Evolutionary conservation across 352 stramenopile genomes (phyloP).

Genomic region (Phytophthora tubulina): DNA sequence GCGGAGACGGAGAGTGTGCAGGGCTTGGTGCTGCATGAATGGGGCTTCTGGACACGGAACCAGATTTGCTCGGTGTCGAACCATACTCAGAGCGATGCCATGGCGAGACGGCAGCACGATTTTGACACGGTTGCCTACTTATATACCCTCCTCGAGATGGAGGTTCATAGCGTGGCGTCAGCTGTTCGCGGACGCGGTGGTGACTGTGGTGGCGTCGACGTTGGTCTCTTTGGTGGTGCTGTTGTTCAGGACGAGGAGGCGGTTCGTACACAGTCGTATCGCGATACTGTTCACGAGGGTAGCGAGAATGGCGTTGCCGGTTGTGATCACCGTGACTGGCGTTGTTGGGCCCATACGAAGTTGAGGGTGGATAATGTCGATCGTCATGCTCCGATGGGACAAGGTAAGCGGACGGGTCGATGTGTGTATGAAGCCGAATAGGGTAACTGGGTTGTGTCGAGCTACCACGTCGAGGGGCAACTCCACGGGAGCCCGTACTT

Average conservation of each 20-base stretch:
- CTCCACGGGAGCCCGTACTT: constrained; percentile 9
- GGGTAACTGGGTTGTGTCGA: constrained; percentile 20
- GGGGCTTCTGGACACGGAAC: constrained; percentile 19
- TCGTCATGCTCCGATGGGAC: constrained; percentile 23
- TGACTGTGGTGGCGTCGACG: constrained; percentile 25
- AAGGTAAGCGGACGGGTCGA: constrained; percentile 42
- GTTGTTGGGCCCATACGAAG: constrained; percentile 3
- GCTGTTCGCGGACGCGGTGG: constrained; percentile 24
- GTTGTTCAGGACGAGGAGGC: constrained; percentile 18
- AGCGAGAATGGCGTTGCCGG: constrained; percentile 23
- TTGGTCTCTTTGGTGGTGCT: constrained; percentile 23
- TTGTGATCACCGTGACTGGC: constrained; percentile 7
- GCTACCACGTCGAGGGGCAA: constrained; percentile 10
- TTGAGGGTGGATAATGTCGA: constrained; percentile 20
- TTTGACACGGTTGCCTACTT: constrained; percentile 10
- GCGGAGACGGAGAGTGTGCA: constrained; percentile 9
- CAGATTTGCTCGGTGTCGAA: constrained; percentile 13
- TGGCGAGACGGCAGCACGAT: constrained; percentile 13
- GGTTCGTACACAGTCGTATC: constrained; percentile 25
- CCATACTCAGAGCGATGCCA: constrained; percentile 30
- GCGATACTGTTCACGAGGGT: constrained; percentile 30
- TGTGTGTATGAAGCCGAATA: constrained; percentile 40
- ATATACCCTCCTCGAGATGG: constrained; percentile 17
- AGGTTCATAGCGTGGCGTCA: constrained; percentile 21
- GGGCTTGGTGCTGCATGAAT: constrained; percentile 6